Evolutionary conservation across 768 basidiomycete genomes (phyloP).

Genomic region (Russula foetens): DNA sequence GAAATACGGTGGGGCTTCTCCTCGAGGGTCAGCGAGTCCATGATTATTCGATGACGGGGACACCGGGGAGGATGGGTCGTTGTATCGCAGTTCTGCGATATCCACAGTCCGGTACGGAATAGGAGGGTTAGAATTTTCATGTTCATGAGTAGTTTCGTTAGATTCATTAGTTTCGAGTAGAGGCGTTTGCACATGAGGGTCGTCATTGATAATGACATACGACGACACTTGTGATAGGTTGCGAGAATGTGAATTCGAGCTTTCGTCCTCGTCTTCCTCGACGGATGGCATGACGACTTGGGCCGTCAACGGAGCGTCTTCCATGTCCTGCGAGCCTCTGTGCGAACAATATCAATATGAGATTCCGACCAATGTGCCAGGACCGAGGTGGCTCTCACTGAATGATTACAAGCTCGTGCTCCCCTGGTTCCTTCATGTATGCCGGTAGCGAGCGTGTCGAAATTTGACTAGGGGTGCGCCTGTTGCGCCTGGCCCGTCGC

Average conservation of each 20-base stretch:
- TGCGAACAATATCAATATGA: background rate
- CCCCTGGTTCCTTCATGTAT: conserved; percentile 81
- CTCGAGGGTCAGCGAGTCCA: conserved; percentile 36
- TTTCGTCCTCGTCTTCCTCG: conserved; percentile 22
- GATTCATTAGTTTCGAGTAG: conserved; percentile 10
- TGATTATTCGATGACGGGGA: conserved; percentile 22
- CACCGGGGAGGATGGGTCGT: conserved; percentile 1
- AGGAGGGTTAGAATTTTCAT: background rate
- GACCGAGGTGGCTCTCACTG: conserved; percentile 29
- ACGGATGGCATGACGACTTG: conserved; percentile 29
- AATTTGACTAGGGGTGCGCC: conserved; percentile 71
- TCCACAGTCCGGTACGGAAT: conserved; percentile 16
- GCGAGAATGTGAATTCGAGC: conserved; percentile 14
- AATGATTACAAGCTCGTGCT: conserved; percentile 67
- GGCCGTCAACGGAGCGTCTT: conserved; percentile 41
- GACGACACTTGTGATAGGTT: conserved; percentile 11
- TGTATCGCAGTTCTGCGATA: background rate
- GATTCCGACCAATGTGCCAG: background rate
- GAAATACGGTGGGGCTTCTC: conserved; percentile 61
- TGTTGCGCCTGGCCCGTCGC: conserved; percentile 33
- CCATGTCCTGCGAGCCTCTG: conserved; percentile 48
- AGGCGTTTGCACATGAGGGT: conserved; percentile 16
- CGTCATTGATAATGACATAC: conserved; percentile 13
- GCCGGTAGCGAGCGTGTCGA: conserved; percentile 69
- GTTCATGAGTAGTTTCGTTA: conserved; percentile 12